These are phyloP conservation scores for Amesomyces nigricolor DNA, from an alignment of 2,329 filamentous ascomycete genomes.

Conservation along the genomic window DNA sequence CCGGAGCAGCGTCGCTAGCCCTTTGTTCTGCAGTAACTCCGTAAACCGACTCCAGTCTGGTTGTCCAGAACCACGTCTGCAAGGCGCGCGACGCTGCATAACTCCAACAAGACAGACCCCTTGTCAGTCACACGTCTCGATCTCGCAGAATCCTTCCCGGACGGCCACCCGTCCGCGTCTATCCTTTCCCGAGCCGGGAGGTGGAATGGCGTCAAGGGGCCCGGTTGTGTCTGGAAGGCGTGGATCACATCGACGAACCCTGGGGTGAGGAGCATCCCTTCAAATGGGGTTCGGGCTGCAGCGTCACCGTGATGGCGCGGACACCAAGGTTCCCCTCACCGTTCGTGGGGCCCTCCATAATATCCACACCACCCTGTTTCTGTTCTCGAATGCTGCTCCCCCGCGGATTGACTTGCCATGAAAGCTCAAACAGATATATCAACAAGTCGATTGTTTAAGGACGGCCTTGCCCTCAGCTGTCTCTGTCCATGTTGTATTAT, in stretches of 20 bases:
- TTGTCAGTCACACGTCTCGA: slow-evolving; percentile 5
- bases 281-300: too few relatives aligned
- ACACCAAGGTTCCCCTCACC: too few relatives aligned
- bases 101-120: not conserved
- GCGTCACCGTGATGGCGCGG: not conserved
- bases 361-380: too few relatives aligned
- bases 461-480: too few relatives aligned
- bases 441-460: too few relatives aligned
- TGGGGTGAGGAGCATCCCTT: not conserved
- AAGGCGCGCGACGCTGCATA: not conserved
- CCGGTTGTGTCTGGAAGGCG: not conserved
- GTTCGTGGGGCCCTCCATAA: too few relatives aligned
- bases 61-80: not conserved
- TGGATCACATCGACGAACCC: not conserved
- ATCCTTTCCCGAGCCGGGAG: slow-evolving; percentile 1
- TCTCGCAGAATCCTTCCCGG: slow-evolving; percentile 11
- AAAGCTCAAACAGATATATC: too few relatives aligned
- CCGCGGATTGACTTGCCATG: not conserved
- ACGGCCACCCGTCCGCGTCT: not conserved
- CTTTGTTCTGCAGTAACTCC: slow-evolving; percentile 2
- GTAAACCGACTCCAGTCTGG: slow-evolving; percentile 5
- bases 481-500: too few relatives aligned
- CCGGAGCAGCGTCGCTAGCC: not conserved
- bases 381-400: too few relatives aligned
- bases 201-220: not conserved